These are phyloP conservation scores for Pleurotus cornucopiae DNA, from an alignment of 768 basidiomycete species.

Conservation along the genomic window DNA sequence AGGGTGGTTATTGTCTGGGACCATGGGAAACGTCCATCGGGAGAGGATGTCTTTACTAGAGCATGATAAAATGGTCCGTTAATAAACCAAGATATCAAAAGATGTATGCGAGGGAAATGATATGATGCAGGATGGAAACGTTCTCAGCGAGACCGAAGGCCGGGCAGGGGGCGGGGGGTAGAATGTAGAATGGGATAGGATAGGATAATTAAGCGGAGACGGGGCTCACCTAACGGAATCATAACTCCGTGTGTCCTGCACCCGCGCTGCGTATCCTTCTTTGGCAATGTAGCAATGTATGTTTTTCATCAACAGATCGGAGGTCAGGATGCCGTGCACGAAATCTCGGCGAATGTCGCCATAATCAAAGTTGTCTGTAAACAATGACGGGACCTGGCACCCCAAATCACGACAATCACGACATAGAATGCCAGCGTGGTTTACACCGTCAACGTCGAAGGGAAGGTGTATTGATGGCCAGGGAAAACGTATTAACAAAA, in stretches of 20 bases:
- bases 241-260: constrained; percentile 90
- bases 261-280: constrained; percentile 89
- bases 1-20: constrained; percentile 92
- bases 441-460: too few relatives aligned
- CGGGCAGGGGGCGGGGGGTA: too few relatives aligned
- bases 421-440: too few relatives aligned
- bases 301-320: constrained; percentile 91
- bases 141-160: too few relatives aligned
- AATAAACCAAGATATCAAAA: background rate
- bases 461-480: too few relatives aligned
- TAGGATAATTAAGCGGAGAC: background rate
- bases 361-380: constrained; percentile 99
- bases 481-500: too few relatives aligned
- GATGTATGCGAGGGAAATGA: too few relatives aligned
- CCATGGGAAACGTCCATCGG: constrained; percentile 93
- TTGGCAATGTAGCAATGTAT: constrained; percentile 88
- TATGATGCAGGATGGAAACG: too few relatives aligned
- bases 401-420: background rate
- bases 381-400: constrained; percentile 83
- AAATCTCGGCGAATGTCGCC: constrained; percentile 89
- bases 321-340: constrained; percentile 90
- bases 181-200: too few relatives aligned
- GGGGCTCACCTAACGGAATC: constrained; percentile 72
- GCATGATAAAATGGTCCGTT: background rate
- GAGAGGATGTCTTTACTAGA: constrained; percentile 87